A percentile compares a stretch with the other conserved stretches of the same genome.
Conservation (phyloP, 345 rosid species). For the Euphorbia lathyris region DNA sequence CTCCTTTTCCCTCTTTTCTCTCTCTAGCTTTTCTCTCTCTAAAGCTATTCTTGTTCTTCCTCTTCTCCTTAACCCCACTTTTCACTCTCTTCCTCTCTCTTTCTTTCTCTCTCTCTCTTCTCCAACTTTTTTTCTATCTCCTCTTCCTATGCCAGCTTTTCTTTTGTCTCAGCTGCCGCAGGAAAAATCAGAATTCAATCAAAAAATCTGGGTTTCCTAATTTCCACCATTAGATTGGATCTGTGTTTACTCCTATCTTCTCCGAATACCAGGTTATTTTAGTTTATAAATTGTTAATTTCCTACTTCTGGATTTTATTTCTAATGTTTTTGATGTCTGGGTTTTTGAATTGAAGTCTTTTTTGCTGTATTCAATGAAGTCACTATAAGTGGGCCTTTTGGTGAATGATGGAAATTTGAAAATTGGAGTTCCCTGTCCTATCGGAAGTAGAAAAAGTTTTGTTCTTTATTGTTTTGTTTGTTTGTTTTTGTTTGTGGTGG, state of each 20-base stretch:
- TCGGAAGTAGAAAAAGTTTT: conserved; percentile 10
- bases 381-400: conserved; percentile 4
- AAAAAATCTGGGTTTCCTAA: conserved; percentile 9
- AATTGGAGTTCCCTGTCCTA: conserved; percentile 2
- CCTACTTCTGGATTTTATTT: conserved; percentile 1
- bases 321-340: conserved; percentile 17
- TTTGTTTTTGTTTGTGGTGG: not conserved
- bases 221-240: conserved; percentile 45
- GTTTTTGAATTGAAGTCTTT: conserved; percentile 11
- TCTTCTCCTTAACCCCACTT: conserved; percentile 15
- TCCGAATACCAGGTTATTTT: conserved; percentile 34
- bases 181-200: conserved; percentile 12
- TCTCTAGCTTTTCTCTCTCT: conserved; percentile 14
- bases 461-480: conserved; percentile 8
- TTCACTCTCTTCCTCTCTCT: conserved; percentile 28
- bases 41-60: not conserved
- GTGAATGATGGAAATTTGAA: conserved; percentile 3
- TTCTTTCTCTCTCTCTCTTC: conserved; percentile 22
- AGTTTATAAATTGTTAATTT: not conserved
- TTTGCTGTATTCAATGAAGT: conserved; percentile 20
- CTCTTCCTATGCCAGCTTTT: conserved; percentile 17
- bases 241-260: conserved; percentile 40
- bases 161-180: conserved; percentile 23
- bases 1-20: conserved; percentile 20
- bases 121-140: too few species aligned